Conservation (phyloP, 345 rosid species). For the Syzygium aqueum region DNA sequence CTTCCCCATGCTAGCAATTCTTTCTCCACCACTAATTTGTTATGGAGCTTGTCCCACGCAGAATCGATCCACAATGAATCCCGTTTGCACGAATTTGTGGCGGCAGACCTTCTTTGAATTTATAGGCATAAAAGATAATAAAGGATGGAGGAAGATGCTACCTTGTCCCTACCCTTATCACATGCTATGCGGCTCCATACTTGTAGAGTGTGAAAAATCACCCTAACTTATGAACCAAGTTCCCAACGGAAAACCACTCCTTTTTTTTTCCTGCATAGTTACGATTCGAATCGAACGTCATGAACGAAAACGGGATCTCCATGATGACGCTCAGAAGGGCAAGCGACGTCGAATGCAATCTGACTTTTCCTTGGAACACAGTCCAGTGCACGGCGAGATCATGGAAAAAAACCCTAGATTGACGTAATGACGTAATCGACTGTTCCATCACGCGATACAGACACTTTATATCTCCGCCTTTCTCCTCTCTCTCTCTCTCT, state of each 20-base stretch:
- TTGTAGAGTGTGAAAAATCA: neutral
- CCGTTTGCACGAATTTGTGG: conserved; percentile 5
- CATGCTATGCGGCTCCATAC: neutral
- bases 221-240: neutral
- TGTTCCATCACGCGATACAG: neutral
- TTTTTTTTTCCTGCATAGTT: neutral
- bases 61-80: neutral
- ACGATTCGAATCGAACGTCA: rapidly evolving
- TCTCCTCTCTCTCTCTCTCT: neutral
- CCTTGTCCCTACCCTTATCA: conserved; percentile 2
- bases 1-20: neutral
- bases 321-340: neutral
- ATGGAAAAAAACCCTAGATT: neutral
- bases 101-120: conserved; percentile 4
- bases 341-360: neutral
- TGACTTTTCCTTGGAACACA: neutral
- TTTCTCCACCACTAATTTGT: neutral
- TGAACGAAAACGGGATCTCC: neutral
- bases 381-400: neutral
- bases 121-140: neutral
- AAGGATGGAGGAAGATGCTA: conserved; percentile 4
- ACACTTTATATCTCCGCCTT: neutral
- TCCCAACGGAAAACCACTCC: neutral
- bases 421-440: neutral
- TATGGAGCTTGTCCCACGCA: neutral